Conservation (phyloP, 148 eudicot genomes). For the Cornus florida region DNA sequence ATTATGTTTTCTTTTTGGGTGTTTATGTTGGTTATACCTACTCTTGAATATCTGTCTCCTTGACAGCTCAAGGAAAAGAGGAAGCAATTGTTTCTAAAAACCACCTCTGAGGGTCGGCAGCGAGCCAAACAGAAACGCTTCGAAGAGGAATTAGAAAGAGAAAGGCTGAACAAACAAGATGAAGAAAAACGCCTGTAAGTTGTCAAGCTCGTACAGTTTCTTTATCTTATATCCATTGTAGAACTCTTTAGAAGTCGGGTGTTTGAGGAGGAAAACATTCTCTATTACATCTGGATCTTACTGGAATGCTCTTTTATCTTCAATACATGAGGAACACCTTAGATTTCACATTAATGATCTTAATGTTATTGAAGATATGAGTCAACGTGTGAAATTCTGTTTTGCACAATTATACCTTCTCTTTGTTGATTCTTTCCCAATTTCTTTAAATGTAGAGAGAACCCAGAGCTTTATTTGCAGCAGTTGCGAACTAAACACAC, state of each 20-base stretch:
- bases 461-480: slow-evolving; percentile 83
- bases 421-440: slow-evolving; percentile 1
- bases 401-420: not conserved
- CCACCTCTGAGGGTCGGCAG: slow-evolving; percentile 93
- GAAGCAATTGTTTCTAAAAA: slow-evolving; percentile 84
- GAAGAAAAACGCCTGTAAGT: slow-evolving; percentile 90
- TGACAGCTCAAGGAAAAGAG: slow-evolving; percentile 83
- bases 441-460: slow-evolving; percentile 50
- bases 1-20: not conserved
- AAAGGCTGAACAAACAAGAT: slow-evolving; percentile 73
- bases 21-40: not conserved
- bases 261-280: not conserved
- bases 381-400: too few relatives aligned
- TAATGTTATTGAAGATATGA: too few relatives aligned
- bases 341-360: not conserved
- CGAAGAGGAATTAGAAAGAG: slow-evolving; percentile 81
- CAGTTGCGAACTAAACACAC: slow-evolving; percentile 68
- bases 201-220: slow-evolving; percentile 1
- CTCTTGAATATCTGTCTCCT: slow-evolving; percentile 16
- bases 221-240: not conserved
- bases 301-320: not conserved
- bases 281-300: not conserved
- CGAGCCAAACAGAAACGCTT: slow-evolving; percentile 91
- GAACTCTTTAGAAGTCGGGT: not conserved
- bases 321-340: not conserved